phyloP scores from a whole-genome alignment of 129 eudicot species.

The Centrapalus pauciflorus region DNA sequence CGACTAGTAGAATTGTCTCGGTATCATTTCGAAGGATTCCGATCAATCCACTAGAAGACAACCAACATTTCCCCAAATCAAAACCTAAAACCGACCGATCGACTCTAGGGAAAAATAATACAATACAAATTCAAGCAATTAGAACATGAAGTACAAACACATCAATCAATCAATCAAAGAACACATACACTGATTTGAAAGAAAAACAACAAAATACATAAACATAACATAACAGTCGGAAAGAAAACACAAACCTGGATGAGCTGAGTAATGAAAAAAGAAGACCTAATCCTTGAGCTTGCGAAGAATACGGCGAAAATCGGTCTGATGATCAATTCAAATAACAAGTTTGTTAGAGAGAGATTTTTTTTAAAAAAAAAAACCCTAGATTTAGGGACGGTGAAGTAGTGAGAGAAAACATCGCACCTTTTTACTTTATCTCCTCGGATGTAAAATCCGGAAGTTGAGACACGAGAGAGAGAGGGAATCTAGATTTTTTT shows the following conservation, averaged over 20 bases:
- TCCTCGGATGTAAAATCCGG: conserved; percentile 28
- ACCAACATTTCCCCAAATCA: conserved; percentile 14
- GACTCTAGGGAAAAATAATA: neutral
- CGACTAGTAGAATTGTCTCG: too few relatives aligned
- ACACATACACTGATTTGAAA: neutral
- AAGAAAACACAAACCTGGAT: conserved; percentile 20
- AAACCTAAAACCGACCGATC: conserved; percentile 5
- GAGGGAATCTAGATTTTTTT: conserved; percentile 13
- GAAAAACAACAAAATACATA: neutral
- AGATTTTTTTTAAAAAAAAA: too few relatives aligned
- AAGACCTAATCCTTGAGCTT: conserved; percentile 9
- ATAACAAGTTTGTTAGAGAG: neutral
- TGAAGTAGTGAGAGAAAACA: conserved; percentile 16
- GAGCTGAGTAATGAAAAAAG: conserved; percentile 11
- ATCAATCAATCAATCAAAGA: neutral
- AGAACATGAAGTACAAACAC: neutral
- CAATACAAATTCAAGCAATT: neutral
- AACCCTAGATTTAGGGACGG: conserved; percentile 57
- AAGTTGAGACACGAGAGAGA: conserved; percentile 30
- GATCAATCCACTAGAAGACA: conserved; percentile 3
- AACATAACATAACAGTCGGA: neutral
- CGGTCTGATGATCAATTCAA: conserved; percentile 10
- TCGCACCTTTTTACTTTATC: conserved; percentile 43
- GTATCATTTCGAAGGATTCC: neutral
- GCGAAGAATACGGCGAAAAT: neutral